These are phyloP conservation scores for Pulveroboletus ravenelii DNA, from an alignment of 768 basidiomycete species.

Conservation along the genomic window DNA sequence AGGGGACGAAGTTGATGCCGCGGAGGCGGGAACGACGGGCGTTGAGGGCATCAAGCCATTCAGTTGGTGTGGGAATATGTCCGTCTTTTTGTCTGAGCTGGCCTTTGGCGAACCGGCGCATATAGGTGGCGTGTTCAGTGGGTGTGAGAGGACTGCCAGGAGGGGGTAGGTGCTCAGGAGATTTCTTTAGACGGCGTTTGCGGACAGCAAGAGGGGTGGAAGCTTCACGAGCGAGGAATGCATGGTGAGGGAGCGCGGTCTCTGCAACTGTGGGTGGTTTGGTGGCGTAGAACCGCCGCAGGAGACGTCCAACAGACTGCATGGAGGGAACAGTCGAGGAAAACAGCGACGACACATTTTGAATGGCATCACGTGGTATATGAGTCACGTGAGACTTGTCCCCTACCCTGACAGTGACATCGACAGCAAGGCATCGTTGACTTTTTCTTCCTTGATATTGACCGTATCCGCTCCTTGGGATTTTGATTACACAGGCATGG, in stretches of 20 bases:
- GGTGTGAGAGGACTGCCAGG: slow-evolving; percentile 57
- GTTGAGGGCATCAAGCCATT: slow-evolving; percentile 59
- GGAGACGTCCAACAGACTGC: slow-evolving; percentile 28
- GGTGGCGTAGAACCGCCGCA: slow-evolving; percentile 40
- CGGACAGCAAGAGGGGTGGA: slow-evolving; percentile 74
- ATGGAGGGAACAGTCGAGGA: slow-evolving; percentile 9
- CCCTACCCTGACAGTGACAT: not conserved
- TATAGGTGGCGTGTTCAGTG: slow-evolving; percentile 57
- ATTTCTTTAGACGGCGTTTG: slow-evolving; percentile 54
- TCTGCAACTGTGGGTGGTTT: slow-evolving; percentile 14
- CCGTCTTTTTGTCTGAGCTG: slow-evolving; percentile 37
- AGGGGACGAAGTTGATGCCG: slow-evolving; percentile 50
- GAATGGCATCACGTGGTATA: not conserved
- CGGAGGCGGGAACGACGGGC: slow-evolving; percentile 60
- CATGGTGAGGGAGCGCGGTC: slow-evolving; percentile 47
- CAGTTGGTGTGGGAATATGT: slow-evolving; percentile 40
- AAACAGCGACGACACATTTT: not conserved
- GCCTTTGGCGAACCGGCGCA: slow-evolving; percentile 52
- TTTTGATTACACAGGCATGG: slow-evolving; percentile 30
- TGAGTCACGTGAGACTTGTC: not conserved
- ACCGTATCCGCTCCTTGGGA: slow-evolving; percentile 1
- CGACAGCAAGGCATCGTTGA: not conserved
- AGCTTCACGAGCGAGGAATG: slow-evolving; percentile 51
- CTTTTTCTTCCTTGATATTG: not conserved
- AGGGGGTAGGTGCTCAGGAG: slow-evolving; percentile 33